Conservation (phyloP, 2,329 filamentous ascomycete genomes). For the Xylogone sp. region DNA sequence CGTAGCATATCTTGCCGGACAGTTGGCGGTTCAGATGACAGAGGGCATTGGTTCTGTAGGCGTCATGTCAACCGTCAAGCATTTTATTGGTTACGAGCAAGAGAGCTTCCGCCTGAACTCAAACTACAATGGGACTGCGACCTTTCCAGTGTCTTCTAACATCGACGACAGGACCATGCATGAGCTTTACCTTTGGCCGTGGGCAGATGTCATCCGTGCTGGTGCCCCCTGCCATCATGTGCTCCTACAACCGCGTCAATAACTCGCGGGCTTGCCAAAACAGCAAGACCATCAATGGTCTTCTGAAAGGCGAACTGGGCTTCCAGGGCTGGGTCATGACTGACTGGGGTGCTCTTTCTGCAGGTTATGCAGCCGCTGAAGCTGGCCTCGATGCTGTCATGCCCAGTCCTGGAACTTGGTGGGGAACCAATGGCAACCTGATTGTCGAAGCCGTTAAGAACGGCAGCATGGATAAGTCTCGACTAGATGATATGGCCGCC, state of each 20-base stretch:
- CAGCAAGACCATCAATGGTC: slow-evolving; percentile 72
- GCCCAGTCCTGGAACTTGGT: slow-evolving; percentile 13
- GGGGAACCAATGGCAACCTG: slow-evolving; percentile 34
- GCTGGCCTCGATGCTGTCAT: slow-evolving; percentile 69
- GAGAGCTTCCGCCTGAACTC: slow-evolving; percentile 39
- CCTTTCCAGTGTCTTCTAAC: slow-evolving; percentile 67
- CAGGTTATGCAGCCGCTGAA: slow-evolving; percentile 72
- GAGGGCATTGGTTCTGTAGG: no score
- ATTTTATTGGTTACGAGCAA: slow-evolving; percentile 73
- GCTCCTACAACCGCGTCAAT: slow-evolving; percentile 72
- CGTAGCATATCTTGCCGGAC: no score
- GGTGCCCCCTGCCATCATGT: slow-evolving; percentile 82
- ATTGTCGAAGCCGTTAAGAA: slow-evolving; percentile 53
- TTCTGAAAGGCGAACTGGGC: slow-evolving; percentile 79
- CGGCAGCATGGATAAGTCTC: slow-evolving; percentile 49
- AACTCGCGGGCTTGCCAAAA: slow-evolving; percentile 68
- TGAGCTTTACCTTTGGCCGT: no score
- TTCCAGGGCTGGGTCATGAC: slow-evolving; percentile 83
- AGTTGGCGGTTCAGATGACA: no score
- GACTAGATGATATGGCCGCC: slow-evolving; percentile 60
- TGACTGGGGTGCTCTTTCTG: slow-evolving; percentile 81
- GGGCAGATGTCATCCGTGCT: slow-evolving; percentile 67
- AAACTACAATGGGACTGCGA: not conserved
- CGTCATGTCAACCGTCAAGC: no score
- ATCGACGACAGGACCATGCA: slow-evolving; percentile 72